A percentile compares a stretch with the other conserved stretches of the same genome.
phyloP scores from a whole-genome alignment of 495 filamentous ascomycete species.

The Penicillium canariense region DNA sequence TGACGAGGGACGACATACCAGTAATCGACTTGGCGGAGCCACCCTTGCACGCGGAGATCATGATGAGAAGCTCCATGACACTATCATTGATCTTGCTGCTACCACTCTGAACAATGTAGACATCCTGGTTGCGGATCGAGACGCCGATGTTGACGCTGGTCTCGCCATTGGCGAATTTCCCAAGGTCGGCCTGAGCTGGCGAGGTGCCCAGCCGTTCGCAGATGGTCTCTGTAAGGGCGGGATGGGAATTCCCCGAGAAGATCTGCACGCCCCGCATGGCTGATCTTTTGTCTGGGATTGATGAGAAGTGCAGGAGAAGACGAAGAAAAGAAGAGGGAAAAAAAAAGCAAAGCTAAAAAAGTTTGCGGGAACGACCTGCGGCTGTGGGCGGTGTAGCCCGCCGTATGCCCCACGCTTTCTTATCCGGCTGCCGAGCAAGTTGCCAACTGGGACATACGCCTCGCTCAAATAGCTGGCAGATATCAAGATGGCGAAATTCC shows the following conservation, averaged over 20 bases:
- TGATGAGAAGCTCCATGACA: conserved; percentile 97
- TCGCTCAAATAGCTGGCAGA: background rate
- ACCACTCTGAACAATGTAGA: conserved; percentile 97
- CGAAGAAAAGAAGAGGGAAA: conserved; percentile 3
- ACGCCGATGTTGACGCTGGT: conserved; percentile 91
- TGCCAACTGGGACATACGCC: background rate
- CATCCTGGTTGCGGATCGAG: conserved; percentile 95
- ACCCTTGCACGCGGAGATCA: conserved; percentile 98
- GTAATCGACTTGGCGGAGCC: conserved; percentile 97
- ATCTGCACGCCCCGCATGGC: conserved; percentile 67
- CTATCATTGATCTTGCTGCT: conserved; percentile 97
- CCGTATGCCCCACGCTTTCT: conserved; percentile 25
- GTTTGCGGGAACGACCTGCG: conserved; percentile 13
- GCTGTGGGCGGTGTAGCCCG: conserved; percentile 10
- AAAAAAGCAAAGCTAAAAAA: conserved; percentile 18
- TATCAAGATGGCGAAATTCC: conserved; percentile 62
- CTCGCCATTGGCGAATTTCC: conserved; percentile 86
- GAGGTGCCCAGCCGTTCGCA: conserved; percentile 69
- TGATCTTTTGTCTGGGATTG: conserved; percentile 9
- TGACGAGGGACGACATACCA: conserved; percentile 53
- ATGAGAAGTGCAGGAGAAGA: conserved; percentile 14
- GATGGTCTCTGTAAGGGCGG: conserved; percentile 64
- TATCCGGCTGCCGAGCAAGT: background rate
- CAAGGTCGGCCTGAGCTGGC: conserved; percentile 61
- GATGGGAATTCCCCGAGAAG: conserved; percentile 70